These are phyloP conservation scores for Pyracantha coccinea DNA, from an alignment of 331 rosid species.

Conservation along the genomic window DNA sequence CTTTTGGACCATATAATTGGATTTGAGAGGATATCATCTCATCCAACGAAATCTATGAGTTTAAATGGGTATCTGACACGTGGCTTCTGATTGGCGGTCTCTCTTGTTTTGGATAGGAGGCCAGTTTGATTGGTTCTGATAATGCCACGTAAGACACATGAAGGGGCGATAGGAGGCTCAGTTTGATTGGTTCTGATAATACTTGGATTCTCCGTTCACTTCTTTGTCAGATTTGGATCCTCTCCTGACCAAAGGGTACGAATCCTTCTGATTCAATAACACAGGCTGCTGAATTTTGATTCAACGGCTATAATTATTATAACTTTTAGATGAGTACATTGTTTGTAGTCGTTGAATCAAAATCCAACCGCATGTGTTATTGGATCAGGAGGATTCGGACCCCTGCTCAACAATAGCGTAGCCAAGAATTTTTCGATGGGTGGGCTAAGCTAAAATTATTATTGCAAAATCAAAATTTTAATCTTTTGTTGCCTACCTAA, in stretches of 20 bases:
- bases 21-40: conserved; percentile 21
- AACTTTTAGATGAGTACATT: fast-evolving
- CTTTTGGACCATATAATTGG: too few species aligned
- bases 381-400: fast-evolving
- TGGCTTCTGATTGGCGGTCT: conserved; percentile 21
- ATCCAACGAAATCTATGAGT: conserved; percentile 56
- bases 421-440: too few species aligned
- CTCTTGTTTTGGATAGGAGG: not conserved
- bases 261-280: fast-evolving
- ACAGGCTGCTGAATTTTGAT: too few species aligned
- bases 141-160: conserved; percentile 24
- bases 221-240: too few species aligned
- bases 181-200: too few species aligned
- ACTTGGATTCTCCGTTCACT: too few species aligned
- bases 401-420: too few species aligned
- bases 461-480: too few species aligned
- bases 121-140: conserved; percentile 19
- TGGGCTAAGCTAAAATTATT: too few species aligned
- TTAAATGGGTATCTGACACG: conserved; percentile 34
- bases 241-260: too few species aligned
- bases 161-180: not conserved
- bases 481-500: too few species aligned
- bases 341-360: fast-evolving
- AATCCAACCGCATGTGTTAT: fast-evolving
- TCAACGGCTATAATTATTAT: fast-evolving